A percentile compares a stretch with the other conserved stretches of the same genome.
These are phyloP conservation scores for Venturia aucupariae DNA, from an alignment of 2,329 filamentous ascomycete genomes.

Conservation along the genomic window DNA sequence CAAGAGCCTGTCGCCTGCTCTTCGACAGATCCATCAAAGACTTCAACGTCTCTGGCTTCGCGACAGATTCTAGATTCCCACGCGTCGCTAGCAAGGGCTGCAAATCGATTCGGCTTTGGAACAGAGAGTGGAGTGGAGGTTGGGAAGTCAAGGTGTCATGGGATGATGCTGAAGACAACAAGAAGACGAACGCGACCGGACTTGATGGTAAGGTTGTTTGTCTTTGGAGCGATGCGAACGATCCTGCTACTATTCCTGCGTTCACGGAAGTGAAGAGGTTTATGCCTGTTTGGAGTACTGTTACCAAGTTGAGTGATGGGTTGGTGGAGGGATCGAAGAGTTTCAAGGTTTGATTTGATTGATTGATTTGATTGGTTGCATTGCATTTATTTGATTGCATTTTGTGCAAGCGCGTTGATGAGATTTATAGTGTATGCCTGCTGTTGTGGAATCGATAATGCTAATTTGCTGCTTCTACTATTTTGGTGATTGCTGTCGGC, in stretches of 20 bases:
- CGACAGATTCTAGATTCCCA: conserved; percentile 56
- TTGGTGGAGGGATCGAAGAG: conserved; percentile 70
- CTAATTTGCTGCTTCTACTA: not conserved
- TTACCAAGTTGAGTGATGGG: conserved; percentile 67
- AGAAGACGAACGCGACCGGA: conserved; percentile 22
- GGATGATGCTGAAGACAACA: conserved; percentile 30
- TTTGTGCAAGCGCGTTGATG: not conserved
- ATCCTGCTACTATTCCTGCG: conserved; percentile 62
- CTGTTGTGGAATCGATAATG: not conserved
- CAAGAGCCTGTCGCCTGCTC: conserved; percentile 64
- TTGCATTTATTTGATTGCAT: not conserved
- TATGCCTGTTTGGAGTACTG: conserved; percentile 68
- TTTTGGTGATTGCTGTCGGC: not conserved
- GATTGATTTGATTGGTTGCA: not conserved
- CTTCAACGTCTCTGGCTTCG: conserved; percentile 54
- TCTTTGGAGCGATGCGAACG: conserved; percentile 81
- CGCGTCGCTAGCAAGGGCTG: conserved; percentile 54
- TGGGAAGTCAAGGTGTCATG: conserved; percentile 71
- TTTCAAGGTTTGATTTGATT: conserved; percentile 43
- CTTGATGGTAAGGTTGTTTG: conserved; percentile 63
- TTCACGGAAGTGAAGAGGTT: conserved; percentile 71
- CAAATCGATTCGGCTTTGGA: conserved; percentile 67
- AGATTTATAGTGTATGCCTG: not conserved
- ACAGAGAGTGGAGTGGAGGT: conserved; percentile 60
- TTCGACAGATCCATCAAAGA: conserved; percentile 59